A percentile compares a stretch with the other conserved stretches of the same genome.
phyloP scores from a whole-genome alignment of 345 rosid genomes.

The Psidium friedrichsthalianum region DNA sequence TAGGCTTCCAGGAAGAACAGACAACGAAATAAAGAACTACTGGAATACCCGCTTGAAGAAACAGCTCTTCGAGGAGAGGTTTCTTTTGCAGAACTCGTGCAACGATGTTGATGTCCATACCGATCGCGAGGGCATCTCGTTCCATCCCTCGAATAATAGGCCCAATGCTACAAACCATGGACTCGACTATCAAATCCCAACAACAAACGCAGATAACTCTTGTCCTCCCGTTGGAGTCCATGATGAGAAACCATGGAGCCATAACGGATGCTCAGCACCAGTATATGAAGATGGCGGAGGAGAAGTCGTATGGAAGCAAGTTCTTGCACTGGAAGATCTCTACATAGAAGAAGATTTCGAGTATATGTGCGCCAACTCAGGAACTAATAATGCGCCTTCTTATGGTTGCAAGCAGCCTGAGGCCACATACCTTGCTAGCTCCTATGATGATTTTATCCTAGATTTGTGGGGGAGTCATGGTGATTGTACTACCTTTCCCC shows the following conservation, averaged over 20 bases:
- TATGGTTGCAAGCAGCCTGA: background rate
- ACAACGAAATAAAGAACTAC: conserved; percentile 6
- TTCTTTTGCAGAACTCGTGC: background rate
- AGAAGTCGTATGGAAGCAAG: background rate
- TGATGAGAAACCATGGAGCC: background rate
- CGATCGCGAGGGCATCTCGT: background rate
- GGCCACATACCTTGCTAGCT: background rate
- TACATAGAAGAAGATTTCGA: background rate
- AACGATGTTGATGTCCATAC: background rate
- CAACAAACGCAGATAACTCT: background rate
- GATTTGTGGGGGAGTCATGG: background rate
- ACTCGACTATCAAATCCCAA: background rate
- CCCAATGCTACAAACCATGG: background rate
- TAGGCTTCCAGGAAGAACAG: conserved; percentile 4
- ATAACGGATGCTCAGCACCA: background rate
- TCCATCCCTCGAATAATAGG: background rate
- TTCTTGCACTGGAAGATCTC: background rate
- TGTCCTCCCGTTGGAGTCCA: background rate
- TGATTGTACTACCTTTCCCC: background rate
- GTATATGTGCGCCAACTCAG: background rate
- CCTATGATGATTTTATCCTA: background rate
- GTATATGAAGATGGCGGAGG: background rate
- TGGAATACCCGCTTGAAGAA: conserved; percentile 6
- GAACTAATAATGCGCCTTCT: background rate
- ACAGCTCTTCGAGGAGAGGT: background rate